A percentile compares a stretch with the other conserved stretches of the same genome.
These are phyloP conservation scores for Gossypium lobatum DNA, from an alignment of 441 rosid genomes.

Conservation along the genomic window DNA sequence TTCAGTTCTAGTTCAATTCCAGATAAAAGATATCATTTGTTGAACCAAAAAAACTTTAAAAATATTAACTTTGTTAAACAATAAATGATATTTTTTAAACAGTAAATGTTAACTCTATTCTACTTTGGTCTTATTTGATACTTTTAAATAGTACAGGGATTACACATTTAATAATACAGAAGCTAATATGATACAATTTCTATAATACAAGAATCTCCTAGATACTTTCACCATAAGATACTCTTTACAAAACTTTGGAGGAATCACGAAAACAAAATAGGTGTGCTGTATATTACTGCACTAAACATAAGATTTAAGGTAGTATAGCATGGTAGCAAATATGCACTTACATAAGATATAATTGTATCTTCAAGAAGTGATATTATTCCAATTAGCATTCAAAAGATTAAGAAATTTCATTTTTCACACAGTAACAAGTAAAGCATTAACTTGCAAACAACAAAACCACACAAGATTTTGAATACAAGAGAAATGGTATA, in stretches of 20 bases:
- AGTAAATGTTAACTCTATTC: too few relatives aligned
- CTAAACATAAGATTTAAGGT: not conserved
- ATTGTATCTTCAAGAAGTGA: not conserved
- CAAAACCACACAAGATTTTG: conserved; percentile 1
- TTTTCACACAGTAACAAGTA: not conserved
- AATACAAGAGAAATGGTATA: not conserved
- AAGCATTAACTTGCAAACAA: not conserved
- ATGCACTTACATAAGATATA: not conserved
- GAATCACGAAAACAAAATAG: too few relatives aligned
- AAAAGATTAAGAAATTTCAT: conserved; percentile 10
- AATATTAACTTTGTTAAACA: too few relatives aligned
- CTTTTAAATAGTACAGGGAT: too few relatives aligned
- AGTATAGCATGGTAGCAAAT: not conserved
- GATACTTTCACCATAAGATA: not conserved
- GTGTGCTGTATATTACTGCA: not conserved
- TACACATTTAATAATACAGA: too few relatives aligned
- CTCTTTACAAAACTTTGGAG: not conserved
- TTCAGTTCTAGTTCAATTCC: too few relatives aligned
- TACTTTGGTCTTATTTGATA: too few relatives aligned
- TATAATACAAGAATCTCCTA: too few relatives aligned
- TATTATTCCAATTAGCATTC: conserved; percentile 1
- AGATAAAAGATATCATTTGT: too few relatives aligned
- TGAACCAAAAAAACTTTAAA: too few relatives aligned
- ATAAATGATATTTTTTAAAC: too few relatives aligned
- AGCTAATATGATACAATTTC: too few relatives aligned